Evolutionary conservation across 805 yeast genomes (phyloP).

Genomic region (Clavispora asparagi): DNA sequence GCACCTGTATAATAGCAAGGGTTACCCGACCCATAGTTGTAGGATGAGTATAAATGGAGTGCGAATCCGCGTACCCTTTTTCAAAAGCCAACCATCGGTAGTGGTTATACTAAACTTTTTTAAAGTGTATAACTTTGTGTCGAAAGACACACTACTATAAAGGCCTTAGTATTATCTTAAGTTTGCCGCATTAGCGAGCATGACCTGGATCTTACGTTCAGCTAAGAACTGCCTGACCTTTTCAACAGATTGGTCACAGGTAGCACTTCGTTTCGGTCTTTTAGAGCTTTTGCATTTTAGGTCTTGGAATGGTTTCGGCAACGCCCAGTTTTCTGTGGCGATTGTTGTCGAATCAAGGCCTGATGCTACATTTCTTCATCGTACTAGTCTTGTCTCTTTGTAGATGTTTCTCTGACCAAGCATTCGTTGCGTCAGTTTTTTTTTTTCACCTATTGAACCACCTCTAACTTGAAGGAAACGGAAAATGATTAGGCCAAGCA

Average conservation of each 20-base stretch:
- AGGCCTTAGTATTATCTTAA: constrained; percentile 33
- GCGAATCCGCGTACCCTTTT: constrained; percentile 10
- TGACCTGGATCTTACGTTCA: constrained; percentile 42
- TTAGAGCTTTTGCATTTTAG: constrained; percentile 45
- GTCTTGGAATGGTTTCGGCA: constrained; percentile 30
- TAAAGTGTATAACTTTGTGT: constrained; percentile 50
- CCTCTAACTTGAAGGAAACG: too few species aligned
- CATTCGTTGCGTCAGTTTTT: too few species aligned
- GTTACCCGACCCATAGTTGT: constrained; percentile 12
- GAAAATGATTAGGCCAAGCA: not conserved
- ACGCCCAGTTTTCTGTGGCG: constrained; percentile 16
- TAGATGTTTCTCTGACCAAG: too few species aligned
- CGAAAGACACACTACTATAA: constrained; percentile 31
- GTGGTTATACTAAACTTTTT: constrained; percentile 69
- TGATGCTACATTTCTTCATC: constrained; percentile 43
- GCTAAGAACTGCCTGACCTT: constrained; percentile 71
- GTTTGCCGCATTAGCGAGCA: constrained; percentile 42
- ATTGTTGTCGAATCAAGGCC: constrained; percentile 41
- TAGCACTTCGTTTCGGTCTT: constrained; percentile 72
- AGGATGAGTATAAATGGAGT: constrained; percentile 8
- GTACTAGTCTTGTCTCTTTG: not conserved
- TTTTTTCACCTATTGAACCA: too few species aligned
- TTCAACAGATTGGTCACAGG: constrained; percentile 71
- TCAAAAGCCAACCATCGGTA: constrained; percentile 54
- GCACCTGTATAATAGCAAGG: constrained; percentile 1